Evolutionary conservation across 257 asterid genomes (phyloP), one percentile per base, ranked within the genome.

Genomic region (Nicotiana noctiflora): DNA sequence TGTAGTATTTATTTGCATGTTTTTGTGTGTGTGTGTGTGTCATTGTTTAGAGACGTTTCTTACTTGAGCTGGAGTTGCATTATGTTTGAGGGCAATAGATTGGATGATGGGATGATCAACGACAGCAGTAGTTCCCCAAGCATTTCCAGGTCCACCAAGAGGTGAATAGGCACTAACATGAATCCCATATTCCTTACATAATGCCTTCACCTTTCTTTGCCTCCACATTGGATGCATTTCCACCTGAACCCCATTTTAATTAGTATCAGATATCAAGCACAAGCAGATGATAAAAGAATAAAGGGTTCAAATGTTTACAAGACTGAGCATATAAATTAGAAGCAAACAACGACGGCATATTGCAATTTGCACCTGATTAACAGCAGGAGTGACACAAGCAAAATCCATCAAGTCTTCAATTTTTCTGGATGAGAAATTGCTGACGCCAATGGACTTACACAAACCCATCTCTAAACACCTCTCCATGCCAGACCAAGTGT

Each of bases 211-310:
- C 88, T 87, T 92, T 44, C 81, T 82, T 53, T 94, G 98, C 89
- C 91, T 90, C 98, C 98, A 94, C 92, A 92, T 90, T 4, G 96
- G 97, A 82, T 93, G 97, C 98, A 94, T 93, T 85, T 94, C 98
- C 68, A 93, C 98, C 98, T 93, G 83, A 46, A 14, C 1, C 4
- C n/a, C n/a, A 12, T 23, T 40, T 40, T 40, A 40, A 40, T 40
- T 40, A 21, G 40, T 2, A 18, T 9, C 25, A 13, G 12, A 32
- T 31, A 64, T 64, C 49, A 4, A 2, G 19, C 32, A 27, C 72
- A 64, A n/a, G 72, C 32, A 64, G 8, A 34, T 32, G 37, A 32
- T 4, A 32, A 32, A 32, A 32, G 8, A 37, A 37, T 29, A 29
- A 29, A 29, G 31, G 31, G 31, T 2, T 40, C 49, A 40, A 37